These are phyloP conservation scores for Ochetophila trinervis DNA, from an alignment of 306 rosid genomes.

Conservation along the genomic window DNA sequence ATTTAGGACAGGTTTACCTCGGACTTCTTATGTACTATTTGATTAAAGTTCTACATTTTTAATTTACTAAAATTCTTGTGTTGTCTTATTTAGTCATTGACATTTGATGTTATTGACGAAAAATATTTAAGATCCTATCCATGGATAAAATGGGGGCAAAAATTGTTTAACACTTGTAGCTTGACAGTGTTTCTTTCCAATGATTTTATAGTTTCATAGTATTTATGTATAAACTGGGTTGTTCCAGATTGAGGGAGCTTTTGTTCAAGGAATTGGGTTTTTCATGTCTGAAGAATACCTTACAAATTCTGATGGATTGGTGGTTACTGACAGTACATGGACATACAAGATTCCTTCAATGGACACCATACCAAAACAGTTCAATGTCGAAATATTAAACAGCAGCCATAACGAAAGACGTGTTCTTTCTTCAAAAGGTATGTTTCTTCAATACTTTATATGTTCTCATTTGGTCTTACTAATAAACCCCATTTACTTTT, in stretches of 20 bases:
- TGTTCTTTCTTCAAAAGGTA: conserved; percentile 91
- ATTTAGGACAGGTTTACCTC: conserved; percentile 85
- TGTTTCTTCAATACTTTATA: background rate
- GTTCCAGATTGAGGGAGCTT: conserved; percentile 95
- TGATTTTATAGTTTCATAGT: no score
- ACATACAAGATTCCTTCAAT: conserved; percentile 80
- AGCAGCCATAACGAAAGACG: conserved; percentile 70
- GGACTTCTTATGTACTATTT: conserved; percentile 23
- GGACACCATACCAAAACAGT: conserved; percentile 76
- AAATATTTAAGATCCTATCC: no score
- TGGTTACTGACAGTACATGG: conserved; percentile 73
- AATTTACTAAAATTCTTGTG: no score
- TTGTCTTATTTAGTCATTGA: background rate
- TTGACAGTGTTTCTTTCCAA: no score
- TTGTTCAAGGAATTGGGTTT: conserved; percentile 92
- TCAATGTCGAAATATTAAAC: conserved; percentile 75
- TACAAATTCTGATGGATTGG: conserved; percentile 59
- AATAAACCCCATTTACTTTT: no score
- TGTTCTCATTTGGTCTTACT: no score
- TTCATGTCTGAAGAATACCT: conserved; percentile 83
- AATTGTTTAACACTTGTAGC: no score
- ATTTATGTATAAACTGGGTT: conserved; percentile 8
- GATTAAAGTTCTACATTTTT: background rate
- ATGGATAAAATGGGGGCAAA: no score
- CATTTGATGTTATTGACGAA: background rate